These are phyloP conservation scores for Coemansia sp. DNA, from an alignment of 192 early-diverging fungal genomes.

Conservation along the genomic window DNA sequence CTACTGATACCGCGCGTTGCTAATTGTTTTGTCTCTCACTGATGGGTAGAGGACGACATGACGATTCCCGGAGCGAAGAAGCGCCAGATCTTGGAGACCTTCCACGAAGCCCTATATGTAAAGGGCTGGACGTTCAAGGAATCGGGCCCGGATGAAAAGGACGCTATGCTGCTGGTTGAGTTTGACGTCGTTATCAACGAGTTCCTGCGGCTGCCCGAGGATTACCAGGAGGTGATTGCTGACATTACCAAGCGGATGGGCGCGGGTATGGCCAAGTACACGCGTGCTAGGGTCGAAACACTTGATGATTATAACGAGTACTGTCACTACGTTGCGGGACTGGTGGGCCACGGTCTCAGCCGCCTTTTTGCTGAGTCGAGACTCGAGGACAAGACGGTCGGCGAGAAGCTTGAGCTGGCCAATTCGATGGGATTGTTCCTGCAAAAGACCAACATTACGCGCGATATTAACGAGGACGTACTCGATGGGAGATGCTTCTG, in stretches of 20 bases:
- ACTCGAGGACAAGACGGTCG: constrained; percentile 64
- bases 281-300: constrained; percentile 63
- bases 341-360: constrained; percentile 91
- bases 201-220: constrained; percentile 69
- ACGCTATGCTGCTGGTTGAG: constrained; percentile 82
- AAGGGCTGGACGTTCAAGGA: constrained; percentile 77
- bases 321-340: constrained; percentile 96
- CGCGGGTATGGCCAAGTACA: constrained; percentile 91
- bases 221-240: constrained; percentile 82
- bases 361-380: constrained; percentile 84
- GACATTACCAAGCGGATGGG: constrained; percentile 94
- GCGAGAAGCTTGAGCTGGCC: constrained; percentile 58
- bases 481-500: constrained; percentile 90
- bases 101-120: constrained; percentile 78
- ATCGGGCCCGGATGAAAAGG: constrained; percentile 92
- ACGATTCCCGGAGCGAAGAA: constrained; percentile 77
- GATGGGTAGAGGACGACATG: constrained; percentile 87
- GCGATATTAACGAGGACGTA: constrained; percentile 92
- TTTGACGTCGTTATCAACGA: constrained; percentile 89
- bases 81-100: constrained; percentile 69
- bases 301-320: constrained; percentile 93
- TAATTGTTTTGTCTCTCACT: background rate
- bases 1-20: background rate
- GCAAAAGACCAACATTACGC: constrained; percentile 98
- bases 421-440: constrained; percentile 98